Evolutionary conservation across 2,329 filamentous ascomycete genomes (phyloP).

Genomic region (Rhinocladiella similis): DNA sequence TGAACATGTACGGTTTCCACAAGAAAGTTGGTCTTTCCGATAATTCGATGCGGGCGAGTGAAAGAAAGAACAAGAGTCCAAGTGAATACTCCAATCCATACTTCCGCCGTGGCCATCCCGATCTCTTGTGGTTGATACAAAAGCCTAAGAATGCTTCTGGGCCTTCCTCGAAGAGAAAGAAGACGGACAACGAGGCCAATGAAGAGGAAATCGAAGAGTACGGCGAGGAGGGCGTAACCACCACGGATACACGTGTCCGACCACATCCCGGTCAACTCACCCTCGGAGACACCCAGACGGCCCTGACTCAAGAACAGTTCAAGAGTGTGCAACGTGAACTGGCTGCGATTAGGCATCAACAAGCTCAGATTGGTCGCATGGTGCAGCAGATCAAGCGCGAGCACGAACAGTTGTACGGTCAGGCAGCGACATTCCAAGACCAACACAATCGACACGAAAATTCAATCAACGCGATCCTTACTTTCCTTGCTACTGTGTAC

Average conservation of each 20-base stretch:
- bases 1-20: conserved; percentile 67
- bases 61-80: conserved; percentile 94
- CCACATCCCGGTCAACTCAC: conserved; percentile 44
- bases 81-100: conserved; percentile 98
- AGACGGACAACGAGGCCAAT: conserved; percentile 61
- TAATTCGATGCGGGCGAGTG: conserved; percentile 96
- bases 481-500: conserved; percentile 95
- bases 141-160: conserved; percentile 77
- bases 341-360: conserved; percentile 78
- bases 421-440: conserved; percentile 84
- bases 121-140: conserved; percentile 92
- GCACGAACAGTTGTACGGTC: conserved; percentile 83
- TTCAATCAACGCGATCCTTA: conserved; percentile 97
- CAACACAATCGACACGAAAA: conserved; percentile 96
- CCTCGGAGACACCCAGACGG: conserved; percentile 34
- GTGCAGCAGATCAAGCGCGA: conserved; percentile 79
- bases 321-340: conserved; percentile 76
- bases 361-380: conserved; percentile 79
- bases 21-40: conserved; percentile 85
- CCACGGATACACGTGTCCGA: conserved; percentile 34
- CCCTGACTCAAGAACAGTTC: conserved; percentile 71
- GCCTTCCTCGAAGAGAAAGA: conserved; percentile 52
- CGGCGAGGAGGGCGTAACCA: conserved; percentile 40
- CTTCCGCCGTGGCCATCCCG: conserved; percentile 89
- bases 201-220: conserved; percentile 67